Percentiles rank a stretch among this genome's conserved stretches.
These are phyloP conservation scores for Candida jianshihensis DNA, from an alignment of 805 yeast genomes.

Conservation along the genomic window DNA sequence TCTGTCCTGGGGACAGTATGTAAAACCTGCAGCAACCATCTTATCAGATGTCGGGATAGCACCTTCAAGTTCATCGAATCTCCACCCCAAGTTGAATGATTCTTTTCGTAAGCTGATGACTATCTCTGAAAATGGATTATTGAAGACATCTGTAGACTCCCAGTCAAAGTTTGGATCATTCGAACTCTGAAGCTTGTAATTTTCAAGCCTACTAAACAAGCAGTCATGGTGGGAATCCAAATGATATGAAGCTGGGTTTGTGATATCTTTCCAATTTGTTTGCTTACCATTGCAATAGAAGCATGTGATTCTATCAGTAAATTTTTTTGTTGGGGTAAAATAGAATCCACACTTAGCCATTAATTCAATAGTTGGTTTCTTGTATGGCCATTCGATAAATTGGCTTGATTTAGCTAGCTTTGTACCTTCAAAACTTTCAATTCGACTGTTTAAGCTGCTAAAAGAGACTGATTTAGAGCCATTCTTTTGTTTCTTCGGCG, in stretches of 20 bases:
- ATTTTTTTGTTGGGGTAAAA: constrained; percentile 47
- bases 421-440: constrained; percentile 10
- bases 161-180: constrained; percentile 13
- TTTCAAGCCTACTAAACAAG: constrained; percentile 21
- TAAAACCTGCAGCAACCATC: constrained; percentile 61
- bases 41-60: constrained; percentile 31
- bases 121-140: constrained; percentile 27
- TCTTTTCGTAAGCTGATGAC: constrained; percentile 28
- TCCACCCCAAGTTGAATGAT: constrained; percentile 41
- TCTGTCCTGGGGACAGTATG: constrained; percentile 41
- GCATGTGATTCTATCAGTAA: constrained; percentile 51
- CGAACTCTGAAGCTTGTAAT: constrained; percentile 18
- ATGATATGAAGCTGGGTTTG: constrained; percentile 46
- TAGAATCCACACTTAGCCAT: constrained; percentile 59
- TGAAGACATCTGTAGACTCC: constrained; percentile 17
- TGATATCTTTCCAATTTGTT: constrained; percentile 51
- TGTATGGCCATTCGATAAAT: constrained; percentile 20
- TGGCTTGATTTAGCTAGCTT: constrained; percentile 10
- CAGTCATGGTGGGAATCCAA: constrained; percentile 26
- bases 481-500: background rate
- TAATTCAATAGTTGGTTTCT: constrained; percentile 22
- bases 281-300: constrained; percentile 45
- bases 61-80: constrained; percentile 33
- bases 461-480: background rate
- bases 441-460: constrained; percentile 5